phyloP scores from a whole-genome alignment of 176 grass and related monocot species.

The Tillandsia fasciculata region DNA sequence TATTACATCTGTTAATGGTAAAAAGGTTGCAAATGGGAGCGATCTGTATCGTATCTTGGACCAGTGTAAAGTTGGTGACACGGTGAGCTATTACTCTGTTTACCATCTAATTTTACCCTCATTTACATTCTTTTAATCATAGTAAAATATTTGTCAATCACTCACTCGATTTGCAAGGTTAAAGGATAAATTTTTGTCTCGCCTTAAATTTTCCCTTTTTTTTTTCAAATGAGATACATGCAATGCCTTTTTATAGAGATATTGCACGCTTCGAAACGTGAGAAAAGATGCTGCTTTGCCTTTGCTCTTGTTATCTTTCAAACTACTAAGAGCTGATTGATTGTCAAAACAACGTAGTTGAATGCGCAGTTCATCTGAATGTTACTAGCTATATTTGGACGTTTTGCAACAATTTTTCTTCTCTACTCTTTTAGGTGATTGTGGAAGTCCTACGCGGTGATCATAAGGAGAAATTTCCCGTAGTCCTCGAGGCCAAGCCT shows the following conservation, averaged over 20 bases:
- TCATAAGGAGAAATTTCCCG: constrained; percentile 86
- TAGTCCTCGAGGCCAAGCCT: constrained; percentile 78
- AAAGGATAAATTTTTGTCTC: neutral
- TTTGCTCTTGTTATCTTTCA: neutral
- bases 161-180: neutral
- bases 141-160: neutral
- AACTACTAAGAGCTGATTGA: neutral
- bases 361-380: neutral
- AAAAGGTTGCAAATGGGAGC: constrained; percentile 76
- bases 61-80: constrained; percentile 98
- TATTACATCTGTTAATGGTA: constrained; percentile 88
- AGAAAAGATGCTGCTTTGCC: neutral
- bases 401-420: neutral
- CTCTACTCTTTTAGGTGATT: constrained; percentile 38
- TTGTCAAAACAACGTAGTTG: neutral
- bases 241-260: neutral
- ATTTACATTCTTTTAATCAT: neutral
- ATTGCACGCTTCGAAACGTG: neutral
- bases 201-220: neutral
- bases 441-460: constrained; percentile 94
- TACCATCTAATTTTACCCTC: neutral
- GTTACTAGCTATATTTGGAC: neutral
- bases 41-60: constrained; percentile 93
- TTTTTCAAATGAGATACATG: neutral
- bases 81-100: constrained; percentile 28